Evolutionary conservation across 2,329 filamentous ascomycete species (phyloP).

Genomic region (Pseudogymnoascus sp.): DNA sequence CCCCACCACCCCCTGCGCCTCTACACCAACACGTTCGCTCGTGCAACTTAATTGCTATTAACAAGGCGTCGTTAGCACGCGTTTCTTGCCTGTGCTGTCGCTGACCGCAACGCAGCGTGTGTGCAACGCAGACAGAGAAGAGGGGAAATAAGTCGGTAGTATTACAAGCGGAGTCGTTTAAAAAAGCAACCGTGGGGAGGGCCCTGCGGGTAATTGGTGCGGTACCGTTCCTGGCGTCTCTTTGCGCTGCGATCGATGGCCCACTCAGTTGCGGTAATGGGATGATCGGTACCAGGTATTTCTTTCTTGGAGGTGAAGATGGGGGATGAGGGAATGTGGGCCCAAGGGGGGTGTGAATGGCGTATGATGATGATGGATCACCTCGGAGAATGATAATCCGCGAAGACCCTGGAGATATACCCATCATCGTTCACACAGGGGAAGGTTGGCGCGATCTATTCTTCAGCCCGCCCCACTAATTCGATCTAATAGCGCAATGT

Average conservation of each 20-base stretch:
- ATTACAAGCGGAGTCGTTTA: not conserved
- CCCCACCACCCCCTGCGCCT: not conserved
- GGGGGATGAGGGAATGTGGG: not conserved
- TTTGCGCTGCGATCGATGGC: not conserved
- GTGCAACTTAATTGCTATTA: not conserved
- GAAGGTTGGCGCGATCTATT: not conserved
- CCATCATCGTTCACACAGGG: not conserved
- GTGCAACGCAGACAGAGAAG: not conserved
- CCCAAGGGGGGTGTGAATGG: not conserved
- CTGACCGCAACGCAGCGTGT: not conserved
- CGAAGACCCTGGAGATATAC: not conserved
- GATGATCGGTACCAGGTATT: not conserved
- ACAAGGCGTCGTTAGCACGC: not conserved
- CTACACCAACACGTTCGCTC: not conserved
- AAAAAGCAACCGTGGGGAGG: not conserved
- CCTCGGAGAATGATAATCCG: not conserved
- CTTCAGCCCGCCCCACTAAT: not conserved
- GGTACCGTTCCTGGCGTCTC: not conserved
- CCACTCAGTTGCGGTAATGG: not conserved
- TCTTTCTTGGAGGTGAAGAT: not conserved
- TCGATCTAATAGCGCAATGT: not conserved
- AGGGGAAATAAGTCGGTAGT: not conserved
- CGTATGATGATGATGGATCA: constrained; percentile 1
- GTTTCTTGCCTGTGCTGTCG: not conserved
- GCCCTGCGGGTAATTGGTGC: not conserved